phyloP scores from a whole-genome alignment of 2,329 filamentous ascomycete species.

The Phoma herbarum region DNA sequence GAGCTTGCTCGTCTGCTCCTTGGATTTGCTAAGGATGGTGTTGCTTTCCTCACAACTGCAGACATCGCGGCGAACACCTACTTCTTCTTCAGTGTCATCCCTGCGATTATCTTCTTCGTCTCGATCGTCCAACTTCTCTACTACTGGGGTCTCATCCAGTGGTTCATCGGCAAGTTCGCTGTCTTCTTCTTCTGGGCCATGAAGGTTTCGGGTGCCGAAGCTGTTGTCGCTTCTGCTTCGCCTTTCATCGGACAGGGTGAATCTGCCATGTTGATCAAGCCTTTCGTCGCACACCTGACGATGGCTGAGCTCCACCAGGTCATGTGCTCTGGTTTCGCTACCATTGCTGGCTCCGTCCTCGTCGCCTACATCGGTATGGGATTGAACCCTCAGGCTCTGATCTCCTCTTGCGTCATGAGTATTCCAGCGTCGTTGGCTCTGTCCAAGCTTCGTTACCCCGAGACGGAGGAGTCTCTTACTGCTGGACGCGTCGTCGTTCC shows the following conservation, averaged over 20 bases:
- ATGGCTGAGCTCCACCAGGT: conserved; percentile 89
- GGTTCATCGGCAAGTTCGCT: conserved; percentile 88
- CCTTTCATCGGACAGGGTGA: conserved; percentile 96
- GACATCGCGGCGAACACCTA: conserved; percentile 51
- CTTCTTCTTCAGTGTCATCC: conserved; percentile 85
- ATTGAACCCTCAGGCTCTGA: conserved; percentile 82
- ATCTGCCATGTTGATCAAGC: conserved; percentile 89
- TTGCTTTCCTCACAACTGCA: conserved; percentile 71
- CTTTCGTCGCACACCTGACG: conserved; percentile 86
- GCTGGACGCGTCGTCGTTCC: conserved; percentile 82
- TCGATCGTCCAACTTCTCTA: conserved; percentile 88
- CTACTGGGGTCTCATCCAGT: conserved; percentile 82
- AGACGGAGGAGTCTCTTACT: conserved; percentile 85
- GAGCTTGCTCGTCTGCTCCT: conserved; percentile 76
- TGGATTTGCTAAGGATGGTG: conserved; percentile 77
- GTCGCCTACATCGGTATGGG: conserved; percentile 87
- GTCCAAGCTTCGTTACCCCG: conserved; percentile 88
- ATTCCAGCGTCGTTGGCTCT: conserved; percentile 90
- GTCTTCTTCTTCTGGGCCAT: conserved; percentile 92
- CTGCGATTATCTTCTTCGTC: conserved; percentile 96
- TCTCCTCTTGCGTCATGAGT: conserved; percentile 94
- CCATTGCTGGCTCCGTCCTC: conserved; percentile 87
- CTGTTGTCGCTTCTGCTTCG: conserved; percentile 91
- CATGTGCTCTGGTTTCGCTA: conserved; percentile 92
- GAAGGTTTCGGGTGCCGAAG: conserved; percentile 86